Evolutionary conservation across 768 basidiomycete genomes (phyloP).

Genomic region (Glaciozyma antarctica): DNA sequence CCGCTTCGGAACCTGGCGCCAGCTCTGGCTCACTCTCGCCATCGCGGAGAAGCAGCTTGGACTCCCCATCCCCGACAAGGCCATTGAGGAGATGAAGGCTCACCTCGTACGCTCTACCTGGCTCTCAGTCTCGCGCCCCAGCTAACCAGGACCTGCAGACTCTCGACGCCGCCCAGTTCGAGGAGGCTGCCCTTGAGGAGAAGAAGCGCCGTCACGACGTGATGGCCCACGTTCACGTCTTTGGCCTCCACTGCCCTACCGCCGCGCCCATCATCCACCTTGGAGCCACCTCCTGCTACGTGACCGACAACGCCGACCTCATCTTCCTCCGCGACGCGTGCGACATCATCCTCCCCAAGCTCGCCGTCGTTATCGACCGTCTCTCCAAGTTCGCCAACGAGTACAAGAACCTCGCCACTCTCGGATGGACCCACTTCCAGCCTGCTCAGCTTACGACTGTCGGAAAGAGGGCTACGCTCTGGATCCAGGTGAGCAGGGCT

Average conservation of each 20-base stretch:
- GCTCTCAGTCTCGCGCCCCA: too few species aligned
- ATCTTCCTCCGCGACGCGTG: constrained; percentile 89
- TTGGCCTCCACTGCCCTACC: constrained; percentile 39
- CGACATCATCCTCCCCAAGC: constrained; percentile 69
- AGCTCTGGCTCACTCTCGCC: constrained; percentile 91
- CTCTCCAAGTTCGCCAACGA: constrained; percentile 73
- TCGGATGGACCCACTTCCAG: constrained; percentile 98
- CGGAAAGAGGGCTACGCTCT: constrained; percentile 89
- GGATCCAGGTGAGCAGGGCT: constrained; percentile 64
- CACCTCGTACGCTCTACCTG: constrained; percentile 56
- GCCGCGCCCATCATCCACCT: constrained; percentile 46
- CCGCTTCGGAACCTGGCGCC: constrained; percentile 88
- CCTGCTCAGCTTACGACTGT: constrained; percentile 97
- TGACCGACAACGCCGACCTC: constrained; percentile 97
- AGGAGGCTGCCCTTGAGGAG: constrained; percentile 83
- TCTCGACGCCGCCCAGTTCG: constrained; percentile 80
- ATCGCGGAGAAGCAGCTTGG: constrained; percentile 94
- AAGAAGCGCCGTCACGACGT: constrained; percentile 97
- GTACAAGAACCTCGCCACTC: constrained; percentile 77
- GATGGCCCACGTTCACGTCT: constrained; percentile 99
- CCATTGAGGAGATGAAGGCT: constrained; percentile 87
- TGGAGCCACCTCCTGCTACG: constrained; percentile 97
- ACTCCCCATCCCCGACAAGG: constrained; percentile 74
- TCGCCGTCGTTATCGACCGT: constrained; percentile 82
- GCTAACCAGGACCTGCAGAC: constrained; percentile 45